These are phyloP conservation scores for Auxenochlorella pyrenoidosa DNA, from an alignment of 139 green algal genomes.

Conservation along the genomic window DNA sequence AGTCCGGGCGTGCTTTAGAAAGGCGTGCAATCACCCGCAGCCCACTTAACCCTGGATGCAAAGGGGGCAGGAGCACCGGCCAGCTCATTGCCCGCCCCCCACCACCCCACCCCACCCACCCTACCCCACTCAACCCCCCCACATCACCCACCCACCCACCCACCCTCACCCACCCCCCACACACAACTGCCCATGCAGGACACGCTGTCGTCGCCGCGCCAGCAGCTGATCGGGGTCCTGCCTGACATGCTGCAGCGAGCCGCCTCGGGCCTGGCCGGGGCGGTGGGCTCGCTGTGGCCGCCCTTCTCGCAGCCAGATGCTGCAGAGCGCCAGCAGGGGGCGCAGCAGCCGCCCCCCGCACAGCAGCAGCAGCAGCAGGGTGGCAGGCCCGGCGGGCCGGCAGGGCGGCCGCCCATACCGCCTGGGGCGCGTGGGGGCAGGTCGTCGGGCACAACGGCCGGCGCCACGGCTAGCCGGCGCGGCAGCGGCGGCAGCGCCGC, in stretches of 20 bases:
- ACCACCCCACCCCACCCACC: no score
- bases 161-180: neutral
- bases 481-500: neutral
- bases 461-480: neutral
- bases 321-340: neutral
- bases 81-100: no score
- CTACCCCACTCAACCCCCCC: no score
- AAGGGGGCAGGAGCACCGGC: no score
- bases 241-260: neutral
- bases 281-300: neutral
- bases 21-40: no score
- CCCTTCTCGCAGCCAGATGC: neutral
- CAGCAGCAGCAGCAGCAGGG: conserved; percentile 23
- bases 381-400: neutral
- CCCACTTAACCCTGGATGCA: no score
- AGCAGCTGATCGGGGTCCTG: neutral
- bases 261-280: neutral
- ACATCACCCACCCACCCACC: neutral
- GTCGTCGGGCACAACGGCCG: neutral
- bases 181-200: neutral
- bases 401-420: conserved; percentile 18
- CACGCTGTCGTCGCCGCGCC: conserved; percentile 11
- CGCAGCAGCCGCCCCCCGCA: neutral
- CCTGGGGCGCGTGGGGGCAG: neutral
- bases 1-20: no score